phyloP scores from a whole-genome alignment of 2,329 filamentous ascomycete species.

The Diplodia scrobiculata region DNA sequence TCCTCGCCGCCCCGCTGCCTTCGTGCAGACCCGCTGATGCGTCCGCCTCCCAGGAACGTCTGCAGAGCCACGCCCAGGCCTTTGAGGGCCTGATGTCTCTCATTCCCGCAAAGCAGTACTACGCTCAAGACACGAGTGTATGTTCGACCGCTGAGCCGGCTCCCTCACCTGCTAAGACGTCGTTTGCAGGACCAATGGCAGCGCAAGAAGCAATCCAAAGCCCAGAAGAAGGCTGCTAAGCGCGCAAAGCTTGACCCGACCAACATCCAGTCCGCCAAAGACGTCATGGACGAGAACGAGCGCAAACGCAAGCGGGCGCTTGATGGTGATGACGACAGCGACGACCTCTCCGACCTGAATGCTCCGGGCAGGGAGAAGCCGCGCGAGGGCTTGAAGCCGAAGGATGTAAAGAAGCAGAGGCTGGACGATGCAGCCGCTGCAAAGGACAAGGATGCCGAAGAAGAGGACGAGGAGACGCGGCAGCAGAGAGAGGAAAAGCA shows the following conservation, averaged over 20 bases:
- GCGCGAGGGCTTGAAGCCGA: slow-evolving; percentile 42
- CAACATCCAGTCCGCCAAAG: slow-evolving; percentile 86
- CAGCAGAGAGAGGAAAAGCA: slow-evolving; percentile 49
- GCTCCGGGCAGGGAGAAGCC: slow-evolving; percentile 44
- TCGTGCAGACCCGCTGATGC: slow-evolving; percentile 36
- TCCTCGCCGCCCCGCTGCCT: slow-evolving; percentile 33
- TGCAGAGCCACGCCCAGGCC: slow-evolving; percentile 65
- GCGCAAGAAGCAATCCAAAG: slow-evolving; percentile 93
- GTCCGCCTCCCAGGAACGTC: slow-evolving; percentile 50
- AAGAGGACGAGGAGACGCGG: slow-evolving; percentile 43
- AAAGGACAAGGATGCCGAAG: slow-evolving; percentile 32
- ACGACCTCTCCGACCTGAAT: slow-evolving; percentile 41
- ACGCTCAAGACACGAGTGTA: slow-evolving; percentile 81
- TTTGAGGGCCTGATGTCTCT: slow-evolving; percentile 86
- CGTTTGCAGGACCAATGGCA: slow-evolving; percentile 80
- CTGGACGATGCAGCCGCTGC: slow-evolving; percentile 32
- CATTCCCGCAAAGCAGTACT: slow-evolving; percentile 89
- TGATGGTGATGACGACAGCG: slow-evolving; percentile 55
- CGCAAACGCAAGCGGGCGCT: slow-evolving; percentile 73
- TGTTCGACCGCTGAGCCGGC: slow-evolving; percentile 45
- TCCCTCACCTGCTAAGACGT: slow-evolving; percentile 2
- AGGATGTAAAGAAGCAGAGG: slow-evolving; percentile 50
- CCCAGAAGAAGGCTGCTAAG: slow-evolving; percentile 78
- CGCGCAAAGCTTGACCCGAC: slow-evolving; percentile 89
- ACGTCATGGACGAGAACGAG: slow-evolving; percentile 85